Evolutionary conservation across 2,329 filamentous ascomycete species (phyloP), one percentile per base, ranked within the genome.

Genomic region (Alternaria ethzedia): DNA sequence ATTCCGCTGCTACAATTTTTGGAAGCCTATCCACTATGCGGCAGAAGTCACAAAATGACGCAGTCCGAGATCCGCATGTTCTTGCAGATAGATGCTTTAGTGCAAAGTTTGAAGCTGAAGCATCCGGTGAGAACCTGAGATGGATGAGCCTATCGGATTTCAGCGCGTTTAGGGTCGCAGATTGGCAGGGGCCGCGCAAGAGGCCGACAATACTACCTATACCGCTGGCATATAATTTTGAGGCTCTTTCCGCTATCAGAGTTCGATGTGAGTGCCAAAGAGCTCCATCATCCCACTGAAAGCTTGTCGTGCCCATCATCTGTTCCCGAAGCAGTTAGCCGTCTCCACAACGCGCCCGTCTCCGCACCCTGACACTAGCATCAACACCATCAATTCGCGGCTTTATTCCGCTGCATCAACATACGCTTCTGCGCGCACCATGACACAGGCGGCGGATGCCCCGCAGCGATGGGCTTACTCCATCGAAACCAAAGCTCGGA

Each of bases 311-410:
- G n/a, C 20, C 13, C 12, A 17, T 25, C 30, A 6, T 15, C 28
- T 28, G 25, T 46, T 23, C 46, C 28, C 26, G 12, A 61, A 44
- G 41, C 23, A 8, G 17, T 25, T 47, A 50, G 26, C 23, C 11
- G 36, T 2, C 28, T 51, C 15, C 23, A 17, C n/a, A 13, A 50
- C 11, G 47, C 25, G 46, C 23, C 17, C 43, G 44, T 41, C 54
- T 67, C 54, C 69, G 67, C 67, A 70, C 59, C 41, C 28, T 68
- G 58, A 64, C 67, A 66, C 44, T 30, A 46, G 21, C 54, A 54
- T 49, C 51, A 26, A 32, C 44, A 41, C 41, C 46, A 61, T 43
- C 54, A 41, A 21, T 49, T 54, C 17, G 68, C 67, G 68, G 67
- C 32, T 21, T 30, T 46, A 59, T 72, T 72, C 70, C 70, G 70